Evolutionary conservation across 2,329 filamentous ascomycete genomes (phyloP), one percentile per base, ranked within the genome.

Genomic region (Zasmidium cellare): DNA sequence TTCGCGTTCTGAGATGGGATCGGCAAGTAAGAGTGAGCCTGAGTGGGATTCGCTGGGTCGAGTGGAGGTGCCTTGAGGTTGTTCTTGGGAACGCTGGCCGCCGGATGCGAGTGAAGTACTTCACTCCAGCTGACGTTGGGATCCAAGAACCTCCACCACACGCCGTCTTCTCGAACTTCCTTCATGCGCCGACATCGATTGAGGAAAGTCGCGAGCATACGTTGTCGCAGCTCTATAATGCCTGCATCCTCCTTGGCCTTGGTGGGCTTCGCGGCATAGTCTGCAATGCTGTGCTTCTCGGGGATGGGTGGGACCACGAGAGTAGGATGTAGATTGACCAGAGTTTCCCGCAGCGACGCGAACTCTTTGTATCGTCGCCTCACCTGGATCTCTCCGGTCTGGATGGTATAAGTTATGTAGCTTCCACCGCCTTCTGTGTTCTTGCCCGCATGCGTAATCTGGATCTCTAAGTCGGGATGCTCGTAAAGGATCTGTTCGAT

Each of bases 401-500:
- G 85, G 70, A 99, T 97, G 11, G 93, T 97, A 76, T 99, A 99
- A 35, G 96, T 92, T 69, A 99, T 99, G 72, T 91, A 97, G 77
- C 91, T 88, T 16, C 92, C 92, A 55, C 92, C 92, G 65, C 90
- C 92, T 74, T 97, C 93, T 61, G 87, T 78, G 75, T 93, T 97
- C 84, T 99, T 99, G 58, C 94, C 94, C 2, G 96, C 94, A 71
- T 96, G 90, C 1, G 90, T 93, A 67, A 99, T 99, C 59, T 96
- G 75, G 64, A 99, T 96, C 59, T 91, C 87, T 66, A 96, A 83
- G 55, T 93, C 88, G 0, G 92, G 92, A 64, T 96, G 91, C 77
- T 99, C 94, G 73, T 96, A 96, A 48, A 99, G 86, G 59, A 97
- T 93, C 80, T 99, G 94, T 77, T 99, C 93, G 65, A 99, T 92